Evolutionary conservation across 495 filamentous ascomycete species (phyloP), one percentile per base, ranked within the genome.

Genomic region (Venustampulla echinocandica): DNA sequence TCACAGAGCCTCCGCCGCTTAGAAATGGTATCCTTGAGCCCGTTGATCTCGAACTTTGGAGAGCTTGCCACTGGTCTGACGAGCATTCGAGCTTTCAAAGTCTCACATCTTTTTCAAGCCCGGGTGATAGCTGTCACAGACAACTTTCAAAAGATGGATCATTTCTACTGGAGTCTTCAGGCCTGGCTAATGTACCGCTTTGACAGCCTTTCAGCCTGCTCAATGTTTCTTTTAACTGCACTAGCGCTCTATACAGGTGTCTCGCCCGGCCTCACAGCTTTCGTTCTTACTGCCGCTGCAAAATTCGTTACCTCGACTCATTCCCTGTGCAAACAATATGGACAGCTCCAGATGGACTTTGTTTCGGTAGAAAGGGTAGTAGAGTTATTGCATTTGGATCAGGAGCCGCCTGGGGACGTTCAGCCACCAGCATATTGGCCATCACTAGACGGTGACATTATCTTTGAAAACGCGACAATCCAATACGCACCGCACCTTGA

Each of bases 161-260:
- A 93, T 61, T 88, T 93, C 64, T 93, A 89, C 65, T 93, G 87
- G 86, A 82, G 76, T 38, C 68, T 90, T 5, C 85, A 90, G 55
- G 74, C 77, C 20, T 93, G 87, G 87, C 69, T 93, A 6, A 79
- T 76, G 57, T 87, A 80, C 54, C 82, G 87, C 23, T 90, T 87
- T 52, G 83, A 87, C 58, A 58, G 68, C 32, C 62, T 90, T 10
- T 85, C 84, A 1, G 82, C 80, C 0, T 51, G 70, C 15, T 84
- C 85, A 10, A 86, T 82, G 0, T 86, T 90, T 46, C 57, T 75
- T 2, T 62, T 93, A 20, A 85, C 84, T 1, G 63, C 77, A 19
- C 64, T 89, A 10, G 85, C 85, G 4, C 63, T 93, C 10, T 81
- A 75, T 54, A 80, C 77, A 2, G 71, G 75, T 22, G 69, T 87